Evolutionary conservation across 371 early-diverging fungal genomes (phyloP), one percentile per base, ranked within the genome.

Genomic region (Apophysomyces variabilis): DNA sequence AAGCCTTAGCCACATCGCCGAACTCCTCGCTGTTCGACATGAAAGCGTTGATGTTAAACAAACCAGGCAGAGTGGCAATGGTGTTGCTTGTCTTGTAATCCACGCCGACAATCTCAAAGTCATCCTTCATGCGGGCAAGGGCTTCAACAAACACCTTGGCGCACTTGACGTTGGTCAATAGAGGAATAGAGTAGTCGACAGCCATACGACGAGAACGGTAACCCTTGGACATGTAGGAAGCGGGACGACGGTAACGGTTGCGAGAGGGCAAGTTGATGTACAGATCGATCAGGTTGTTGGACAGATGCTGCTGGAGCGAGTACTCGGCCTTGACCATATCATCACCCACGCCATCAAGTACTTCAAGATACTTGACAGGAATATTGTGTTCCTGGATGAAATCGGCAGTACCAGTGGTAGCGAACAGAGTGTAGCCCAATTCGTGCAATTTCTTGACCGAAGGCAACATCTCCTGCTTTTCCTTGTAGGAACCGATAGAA

Each of bases 161-260:
- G 76, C 96, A 96, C 85, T 99, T 97, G 85, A 96, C 89, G 77
- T 99, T 96, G 72, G 96, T 99, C 79, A 99, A 94, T 70, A 99
- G 80, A 16, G 98, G 97, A 60, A 97, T 86, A 41, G 94, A 93
- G 68, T 94, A 93, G 79, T 99, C 99, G 21, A 97, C 96, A 39
- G 98, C 97, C 93, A 96, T 92, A 80, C 99, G 91, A 65, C 99
- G 92, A 50, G 94, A 91, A 62, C 91, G 87, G 83, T 98, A 98
- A 50, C 97, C 99, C 73, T 93, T 92, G 63, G 91, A 90, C 87
- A 98, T 93, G 84, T 97, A 98, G 67, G 91, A 90, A 38, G 97
- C 96, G 62, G 97, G 98, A 56, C 98, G 91, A 61, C 98, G 92
- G 93, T 89, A 97, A 54, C 91, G 84, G 85, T 98, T 97, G 73